Evolutionary conservation across 2,329 filamentous ascomycete genomes (phyloP).

Genomic region (Calonectria henricotiae): DNA sequence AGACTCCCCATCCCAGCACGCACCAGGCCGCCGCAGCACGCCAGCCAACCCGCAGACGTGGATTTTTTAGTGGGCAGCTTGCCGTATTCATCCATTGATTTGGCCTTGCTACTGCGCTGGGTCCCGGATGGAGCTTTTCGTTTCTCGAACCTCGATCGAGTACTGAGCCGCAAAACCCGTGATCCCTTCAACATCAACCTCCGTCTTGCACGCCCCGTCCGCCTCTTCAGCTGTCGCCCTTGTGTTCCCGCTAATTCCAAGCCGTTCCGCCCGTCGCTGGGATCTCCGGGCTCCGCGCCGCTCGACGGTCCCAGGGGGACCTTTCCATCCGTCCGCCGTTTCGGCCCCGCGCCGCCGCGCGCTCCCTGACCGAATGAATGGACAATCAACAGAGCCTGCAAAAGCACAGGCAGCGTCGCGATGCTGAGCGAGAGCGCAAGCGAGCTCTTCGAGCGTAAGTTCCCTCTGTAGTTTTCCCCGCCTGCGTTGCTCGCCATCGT

Average conservation of each 20-base stretch:
- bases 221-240: constrained; percentile 34
- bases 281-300: constrained; percentile 51
- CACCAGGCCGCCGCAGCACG: constrained; percentile 19
- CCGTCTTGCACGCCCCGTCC: constrained; percentile 28
- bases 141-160: constrained; percentile 49
- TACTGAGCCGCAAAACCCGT: constrained; percentile 51
- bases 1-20: constrained; percentile 33
- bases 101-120: constrained; percentile 39
- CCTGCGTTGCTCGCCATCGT: not conserved
- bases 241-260: constrained; percentile 24
- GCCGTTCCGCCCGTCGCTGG: constrained; percentile 46
- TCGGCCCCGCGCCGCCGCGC: constrained; percentile 51
- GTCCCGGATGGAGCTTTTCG: constrained; percentile 52
- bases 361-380: constrained; percentile 48
- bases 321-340: constrained; percentile 48
- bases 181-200: constrained; percentile 49
- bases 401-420: constrained; percentile 53
- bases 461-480: constrained; percentile 1
- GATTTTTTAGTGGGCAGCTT: constrained; percentile 33
- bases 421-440: constrained; percentile 54
- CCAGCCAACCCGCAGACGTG: constrained; percentile 27
- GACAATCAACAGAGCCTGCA: constrained; percentile 53
- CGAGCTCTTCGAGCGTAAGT: constrained; percentile 53
- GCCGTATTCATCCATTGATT: constrained; percentile 31
- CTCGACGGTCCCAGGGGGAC: constrained; percentile 50